Conservation (phyloP, 116 monocot species). For the Phalaenopsis hybrid region DNA sequence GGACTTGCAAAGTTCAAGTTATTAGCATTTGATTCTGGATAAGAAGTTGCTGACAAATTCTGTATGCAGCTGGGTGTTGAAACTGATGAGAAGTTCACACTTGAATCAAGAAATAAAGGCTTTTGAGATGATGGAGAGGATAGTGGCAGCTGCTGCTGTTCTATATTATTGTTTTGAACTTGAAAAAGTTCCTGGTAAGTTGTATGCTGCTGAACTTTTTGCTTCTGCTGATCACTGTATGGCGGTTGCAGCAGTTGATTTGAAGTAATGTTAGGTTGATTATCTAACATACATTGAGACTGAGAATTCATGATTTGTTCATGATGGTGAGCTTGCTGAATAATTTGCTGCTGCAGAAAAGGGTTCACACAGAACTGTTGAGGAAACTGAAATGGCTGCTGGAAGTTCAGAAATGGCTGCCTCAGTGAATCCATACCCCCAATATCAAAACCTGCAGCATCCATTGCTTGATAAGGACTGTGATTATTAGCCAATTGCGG, state of each 20-base stretch:
- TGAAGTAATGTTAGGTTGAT: slow-evolving; percentile 20
- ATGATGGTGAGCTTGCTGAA: slow-evolving; percentile 47
- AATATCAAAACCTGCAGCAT: slow-evolving; percentile 57
- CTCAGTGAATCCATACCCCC: slow-evolving; percentile 50
- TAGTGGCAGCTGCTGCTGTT: slow-evolving; percentile 43
- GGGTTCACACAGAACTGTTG: slow-evolving; percentile 49
- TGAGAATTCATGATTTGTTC: slow-evolving; percentile 39
- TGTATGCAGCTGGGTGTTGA: slow-evolving; percentile 32
- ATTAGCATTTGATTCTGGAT: slow-evolving; percentile 49
- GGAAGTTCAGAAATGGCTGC: slow-evolving; percentile 63
- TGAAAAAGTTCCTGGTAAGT: slow-evolving; percentile 43
- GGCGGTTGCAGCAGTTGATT: slow-evolving; percentile 53
- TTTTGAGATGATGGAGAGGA: slow-evolving; percentile 44
- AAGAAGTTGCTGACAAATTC: slow-evolving; percentile 35
- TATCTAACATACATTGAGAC: slow-evolving; percentile 29
- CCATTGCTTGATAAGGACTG: slow-evolving; percentile 69
- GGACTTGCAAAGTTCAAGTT: slow-evolving; percentile 46
- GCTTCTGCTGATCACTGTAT: slow-evolving; percentile 44
- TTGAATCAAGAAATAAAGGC: slow-evolving; percentile 38
- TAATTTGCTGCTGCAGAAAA: slow-evolving; percentile 54
- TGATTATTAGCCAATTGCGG: slow-evolving; percentile 49
- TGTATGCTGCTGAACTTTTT: slow-evolving; percentile 34
- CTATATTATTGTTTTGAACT: slow-evolving; percentile 35
- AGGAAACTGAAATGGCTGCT: slow-evolving; percentile 60
- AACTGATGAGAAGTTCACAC: slow-evolving; percentile 35